Conservation (phyloP, 257 asterid species). For the Eucommia ulmoides region DNA sequence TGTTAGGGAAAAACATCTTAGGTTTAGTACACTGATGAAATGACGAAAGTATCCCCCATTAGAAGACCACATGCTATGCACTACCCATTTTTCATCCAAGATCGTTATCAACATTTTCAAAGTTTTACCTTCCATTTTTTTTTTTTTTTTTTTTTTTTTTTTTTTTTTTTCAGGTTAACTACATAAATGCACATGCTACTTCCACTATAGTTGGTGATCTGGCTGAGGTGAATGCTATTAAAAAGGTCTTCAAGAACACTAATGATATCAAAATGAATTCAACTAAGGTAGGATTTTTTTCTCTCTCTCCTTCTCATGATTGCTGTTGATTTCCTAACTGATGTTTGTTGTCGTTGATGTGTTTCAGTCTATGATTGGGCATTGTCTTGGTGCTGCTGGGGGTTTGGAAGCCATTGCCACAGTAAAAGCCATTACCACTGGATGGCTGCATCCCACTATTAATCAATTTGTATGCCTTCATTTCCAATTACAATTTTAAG, state of each 20-base stretch:
- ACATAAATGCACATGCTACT: slow-evolving; percentile 93
- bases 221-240: slow-evolving; percentile 84
- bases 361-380: slow-evolving; percentile 92
- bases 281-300: slow-evolving; percentile 48
- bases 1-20: too few species aligned
- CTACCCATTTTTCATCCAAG: too few species aligned
- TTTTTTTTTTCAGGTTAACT: slow-evolving; percentile 60
- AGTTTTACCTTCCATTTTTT: too few species aligned
- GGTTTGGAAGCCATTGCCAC: slow-evolving; percentile 94
- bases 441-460: slow-evolving; percentile 91
- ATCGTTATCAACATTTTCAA: too few species aligned
- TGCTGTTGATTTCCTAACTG: background rate
- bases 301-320: slow-evolving; percentile 1
- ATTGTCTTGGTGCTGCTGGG: slow-evolving; percentile 96
- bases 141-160: background rate
- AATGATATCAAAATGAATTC: slow-evolving; percentile 75
- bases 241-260: slow-evolving; percentile 82
- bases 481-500: too few species aligned
- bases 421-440: slow-evolving; percentile 73
- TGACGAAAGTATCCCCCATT: too few species aligned
- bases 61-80: too few species aligned
- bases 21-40: too few species aligned
- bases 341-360: background rate
- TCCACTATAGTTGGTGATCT: slow-evolving; percentile 87
- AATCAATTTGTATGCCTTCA: slow-evolving; percentile 58